Conservation (phyloP, 208 protist species). For the Acanthamoeba culbertsoni region DNA sequence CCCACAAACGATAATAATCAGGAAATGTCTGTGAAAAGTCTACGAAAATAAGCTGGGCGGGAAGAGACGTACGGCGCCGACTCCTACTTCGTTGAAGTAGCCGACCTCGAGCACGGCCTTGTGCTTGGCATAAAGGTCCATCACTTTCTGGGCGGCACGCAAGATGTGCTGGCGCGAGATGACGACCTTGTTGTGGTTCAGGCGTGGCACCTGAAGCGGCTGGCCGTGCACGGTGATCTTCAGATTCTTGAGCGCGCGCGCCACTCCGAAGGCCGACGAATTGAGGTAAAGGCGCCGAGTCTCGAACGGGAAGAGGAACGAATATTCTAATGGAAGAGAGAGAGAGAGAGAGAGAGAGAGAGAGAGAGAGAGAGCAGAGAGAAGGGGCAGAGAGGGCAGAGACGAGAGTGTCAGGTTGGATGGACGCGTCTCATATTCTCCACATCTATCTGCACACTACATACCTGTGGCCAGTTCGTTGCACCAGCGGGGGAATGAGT, state of each 20-base stretch:
- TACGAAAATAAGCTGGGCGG: neutral
- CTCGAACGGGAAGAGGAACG: conserved; percentile 84
- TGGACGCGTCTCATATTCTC: too few relatives aligned
- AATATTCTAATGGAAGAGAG: neutral
- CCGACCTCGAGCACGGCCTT: conserved; percentile 84
- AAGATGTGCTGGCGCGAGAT: conserved; percentile 77
- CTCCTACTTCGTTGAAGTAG: conserved; percentile 84
- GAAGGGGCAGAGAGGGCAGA: too few relatives aligned
- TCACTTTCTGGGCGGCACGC: conserved; percentile 78
- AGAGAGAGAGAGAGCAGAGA: neutral
- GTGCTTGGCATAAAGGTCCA: conserved; percentile 75
- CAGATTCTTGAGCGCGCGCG: conserved; percentile 71
- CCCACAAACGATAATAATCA: neutral
- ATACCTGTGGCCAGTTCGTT: conserved; percentile 60
- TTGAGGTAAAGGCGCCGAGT: conserved; percentile 76
- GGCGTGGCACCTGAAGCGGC: neutral
- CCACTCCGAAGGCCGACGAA: conserved; percentile 83
- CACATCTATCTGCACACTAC: too few relatives aligned
- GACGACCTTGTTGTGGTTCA: conserved; percentile 65
- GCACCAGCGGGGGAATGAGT: conserved; percentile 81
- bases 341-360: neutral
- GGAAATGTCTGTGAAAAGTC: neutral
- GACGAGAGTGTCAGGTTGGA: too few relatives aligned
- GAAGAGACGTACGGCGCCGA: conserved; percentile 67
- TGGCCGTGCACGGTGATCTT: neutral